Conservation (phyloP, 1,139 yeast genomes). For the Saccharomyces hybrid region DNA sequence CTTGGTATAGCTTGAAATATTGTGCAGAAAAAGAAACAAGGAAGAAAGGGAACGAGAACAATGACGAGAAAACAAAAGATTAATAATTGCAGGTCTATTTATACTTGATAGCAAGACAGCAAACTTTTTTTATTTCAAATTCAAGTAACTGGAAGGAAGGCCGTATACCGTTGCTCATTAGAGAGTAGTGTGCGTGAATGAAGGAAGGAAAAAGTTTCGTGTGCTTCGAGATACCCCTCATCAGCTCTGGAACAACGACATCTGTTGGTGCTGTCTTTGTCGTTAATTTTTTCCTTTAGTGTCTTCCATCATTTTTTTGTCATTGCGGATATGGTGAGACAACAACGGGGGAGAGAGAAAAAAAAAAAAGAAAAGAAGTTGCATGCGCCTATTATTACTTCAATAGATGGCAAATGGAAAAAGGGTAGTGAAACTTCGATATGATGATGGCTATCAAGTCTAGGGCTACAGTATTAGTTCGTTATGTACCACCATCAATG, state of each 20-base stretch:
- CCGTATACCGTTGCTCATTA: background rate
- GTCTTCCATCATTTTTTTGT: background rate
- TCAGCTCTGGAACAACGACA: background rate
- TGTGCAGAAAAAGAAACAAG: background rate
- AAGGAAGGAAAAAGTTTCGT: background rate
- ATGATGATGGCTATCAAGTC: background rate
- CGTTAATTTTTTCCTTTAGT: background rate
- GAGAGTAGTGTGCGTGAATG: background rate
- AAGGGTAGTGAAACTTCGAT: background rate
- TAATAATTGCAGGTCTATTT: background rate
- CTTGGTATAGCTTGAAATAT: background rate
- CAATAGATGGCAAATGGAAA: background rate
- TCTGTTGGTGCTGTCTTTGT: background rate
- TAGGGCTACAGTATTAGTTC: background rate
- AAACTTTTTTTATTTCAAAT: background rate
- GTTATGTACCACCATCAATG: background rate
- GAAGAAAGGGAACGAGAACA: background rate
- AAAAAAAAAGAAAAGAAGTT: background rate
- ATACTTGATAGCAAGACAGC: background rate
- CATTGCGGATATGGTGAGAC: background rate
- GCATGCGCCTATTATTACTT: background rate
- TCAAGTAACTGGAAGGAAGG: background rate
- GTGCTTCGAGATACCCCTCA: background rate
- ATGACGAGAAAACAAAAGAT: background rate
- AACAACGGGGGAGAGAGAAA: background rate